phyloP scores from a whole-genome alignment of 306 rosid genomes.

The Dryas drummondii region DNA sequence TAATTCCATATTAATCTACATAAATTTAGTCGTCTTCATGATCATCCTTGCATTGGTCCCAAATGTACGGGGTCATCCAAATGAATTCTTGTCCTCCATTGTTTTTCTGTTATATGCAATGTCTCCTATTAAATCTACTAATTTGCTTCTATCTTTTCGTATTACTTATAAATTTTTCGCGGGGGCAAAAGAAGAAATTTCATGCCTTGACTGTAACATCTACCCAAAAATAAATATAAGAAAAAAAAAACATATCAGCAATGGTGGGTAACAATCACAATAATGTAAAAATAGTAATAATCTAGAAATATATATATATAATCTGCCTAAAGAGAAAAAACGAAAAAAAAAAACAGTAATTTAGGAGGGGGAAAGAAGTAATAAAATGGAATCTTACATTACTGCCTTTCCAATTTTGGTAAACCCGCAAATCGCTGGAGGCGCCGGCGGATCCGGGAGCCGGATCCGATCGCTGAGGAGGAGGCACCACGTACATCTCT shows the following conservation, averaged over 20 bases:
- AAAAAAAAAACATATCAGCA: not conserved
- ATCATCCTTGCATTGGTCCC: not conserved
- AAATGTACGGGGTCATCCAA: not conserved
- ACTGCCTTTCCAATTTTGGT: constrained; percentile 93
- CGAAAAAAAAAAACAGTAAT: not conserved
- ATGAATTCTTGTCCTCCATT: not conserved
- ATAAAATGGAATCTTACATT: constrained; percentile 52
- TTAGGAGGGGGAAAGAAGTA: not conserved
- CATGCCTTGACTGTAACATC: not conserved
- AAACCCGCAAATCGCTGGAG: constrained; percentile 65
- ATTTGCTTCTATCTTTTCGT: not conserved
- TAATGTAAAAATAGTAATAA: not conserved
- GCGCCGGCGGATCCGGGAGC: constrained; percentile 60
- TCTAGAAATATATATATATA: not conserved
- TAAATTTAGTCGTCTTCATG: not conserved
- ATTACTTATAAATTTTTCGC: not conserved
- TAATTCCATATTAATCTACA: not conserved
- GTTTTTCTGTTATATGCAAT: not conserved
- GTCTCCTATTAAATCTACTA: not conserved
- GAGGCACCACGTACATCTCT: constrained; percentile 91
- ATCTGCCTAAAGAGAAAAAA: not conserved
- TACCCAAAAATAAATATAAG: not conserved
- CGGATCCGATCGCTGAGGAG: constrained; percentile 84
- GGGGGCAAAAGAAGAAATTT: not conserved
- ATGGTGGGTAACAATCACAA: not conserved